phyloP scores from a whole-genome alignment of 495 filamentous ascomycete species.

The Articulospora tetracladia region DNA sequence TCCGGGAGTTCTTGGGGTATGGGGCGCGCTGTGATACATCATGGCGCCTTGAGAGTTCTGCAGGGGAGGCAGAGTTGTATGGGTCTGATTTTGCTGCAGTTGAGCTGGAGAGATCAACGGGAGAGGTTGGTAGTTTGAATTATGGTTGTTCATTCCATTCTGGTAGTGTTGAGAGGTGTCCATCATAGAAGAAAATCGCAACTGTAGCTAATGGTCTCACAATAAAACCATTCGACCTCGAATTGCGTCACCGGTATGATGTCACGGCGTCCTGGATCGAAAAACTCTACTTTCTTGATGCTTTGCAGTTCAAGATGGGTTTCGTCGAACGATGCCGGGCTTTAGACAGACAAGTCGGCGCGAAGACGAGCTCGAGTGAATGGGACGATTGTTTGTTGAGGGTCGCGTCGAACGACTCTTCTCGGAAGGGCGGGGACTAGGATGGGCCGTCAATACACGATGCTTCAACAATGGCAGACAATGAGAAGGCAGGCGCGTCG shows the following conservation, averaged over 20 bases:
- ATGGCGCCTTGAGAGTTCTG: conserved; percentile 51
- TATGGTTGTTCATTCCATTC: conserved; percentile 22
- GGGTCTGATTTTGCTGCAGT: conserved; percentile 54
- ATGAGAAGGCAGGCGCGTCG: background rate
- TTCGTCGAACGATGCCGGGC: background rate
- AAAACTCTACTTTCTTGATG: background rate
- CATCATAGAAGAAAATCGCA: conserved; percentile 15
- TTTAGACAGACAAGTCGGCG: background rate
- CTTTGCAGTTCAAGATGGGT: background rate
- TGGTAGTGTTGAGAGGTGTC: conserved; percentile 20
- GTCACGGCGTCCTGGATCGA: background rate
- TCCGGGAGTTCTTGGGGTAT: conserved; percentile 58
- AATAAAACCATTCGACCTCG: conserved; percentile 18
- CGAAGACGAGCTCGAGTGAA: background rate
- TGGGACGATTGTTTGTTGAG: background rate
- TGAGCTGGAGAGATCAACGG: conserved; percentile 42
- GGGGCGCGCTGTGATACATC: conserved; percentile 61
- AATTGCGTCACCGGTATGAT: conserved; percentile 14
- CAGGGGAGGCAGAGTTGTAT: conserved; percentile 65
- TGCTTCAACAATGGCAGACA: background rate
- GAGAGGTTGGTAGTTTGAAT: conserved; percentile 20
- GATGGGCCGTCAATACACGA: background rate
- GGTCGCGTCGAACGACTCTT: background rate
- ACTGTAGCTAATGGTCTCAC: background rate
- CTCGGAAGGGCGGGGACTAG: background rate